Conservation (phyloP, 2,329 filamentous ascomycete species). For the Chrysoporthe cubensis region DNA sequence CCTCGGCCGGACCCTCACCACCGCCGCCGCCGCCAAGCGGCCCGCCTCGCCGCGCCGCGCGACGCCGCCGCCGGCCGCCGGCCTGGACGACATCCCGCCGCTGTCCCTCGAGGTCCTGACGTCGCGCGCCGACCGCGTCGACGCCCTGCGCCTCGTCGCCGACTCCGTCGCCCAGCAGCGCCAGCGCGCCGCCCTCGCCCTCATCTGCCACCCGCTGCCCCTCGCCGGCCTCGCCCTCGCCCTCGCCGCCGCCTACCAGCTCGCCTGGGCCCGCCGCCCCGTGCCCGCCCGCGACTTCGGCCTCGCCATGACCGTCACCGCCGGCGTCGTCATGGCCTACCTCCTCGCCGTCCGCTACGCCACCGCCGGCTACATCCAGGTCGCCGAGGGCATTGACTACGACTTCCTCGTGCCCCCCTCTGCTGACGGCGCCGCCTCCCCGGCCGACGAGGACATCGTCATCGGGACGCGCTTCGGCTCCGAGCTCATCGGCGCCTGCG, state of each 20-base stretch:
- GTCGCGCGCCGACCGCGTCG: constrained; percentile 62
- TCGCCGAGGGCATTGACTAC: constrained; percentile 65
- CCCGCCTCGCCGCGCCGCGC: constrained; percentile 34
- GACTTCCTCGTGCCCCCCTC: constrained; percentile 58
- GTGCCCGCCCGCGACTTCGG: constrained; percentile 53
- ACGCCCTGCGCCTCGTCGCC: constrained; percentile 73
- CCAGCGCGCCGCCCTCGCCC: constrained; percentile 63
- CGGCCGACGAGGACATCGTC: constrained; percentile 56
- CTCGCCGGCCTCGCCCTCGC: constrained; percentile 51
- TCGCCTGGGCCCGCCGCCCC: constrained; percentile 44
- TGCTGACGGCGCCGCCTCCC: neutral
- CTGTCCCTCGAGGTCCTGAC: constrained; percentile 65
- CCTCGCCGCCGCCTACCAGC: constrained; percentile 50
- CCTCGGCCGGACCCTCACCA: constrained; percentile 35
- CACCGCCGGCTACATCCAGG: constrained; percentile 63
- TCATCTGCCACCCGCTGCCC: constrained; percentile 66
- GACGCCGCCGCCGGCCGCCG: constrained; percentile 30
- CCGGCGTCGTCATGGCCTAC: constrained; percentile 65
- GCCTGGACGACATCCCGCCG: constrained; percentile 60
- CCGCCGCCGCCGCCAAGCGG: constrained; percentile 34
- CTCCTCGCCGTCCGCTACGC: constrained; percentile 64
- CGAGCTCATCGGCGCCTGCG: constrained; percentile 71
- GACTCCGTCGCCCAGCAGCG: constrained; percentile 85
- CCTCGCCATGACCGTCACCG: constrained; percentile 59
- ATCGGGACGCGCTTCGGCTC: constrained; percentile 70